Evolutionary conservation across 2,329 filamentous ascomycete species (phyloP), one percentile per base, ranked within the genome.

Genomic region (Achaetomium macrosporum): DNA sequence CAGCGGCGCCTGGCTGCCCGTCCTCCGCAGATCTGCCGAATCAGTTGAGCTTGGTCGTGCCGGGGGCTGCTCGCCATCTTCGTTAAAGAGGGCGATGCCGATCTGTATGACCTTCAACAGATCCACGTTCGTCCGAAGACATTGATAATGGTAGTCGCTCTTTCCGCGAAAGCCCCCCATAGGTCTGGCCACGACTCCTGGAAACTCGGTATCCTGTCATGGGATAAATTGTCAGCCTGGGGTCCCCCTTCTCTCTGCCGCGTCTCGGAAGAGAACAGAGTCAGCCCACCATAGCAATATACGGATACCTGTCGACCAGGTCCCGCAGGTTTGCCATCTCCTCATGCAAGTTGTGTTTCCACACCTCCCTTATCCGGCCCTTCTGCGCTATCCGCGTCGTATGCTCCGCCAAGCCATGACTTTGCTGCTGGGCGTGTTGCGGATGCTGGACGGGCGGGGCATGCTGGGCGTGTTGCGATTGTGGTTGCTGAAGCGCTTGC

Each of bases 101-200:
- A 99, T 86, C 69, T 99, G 93, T 59, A 99, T 97, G 61, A 97
- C 91, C 69, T 95, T 96, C 64, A 99, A 82, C 65, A 99, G 83
- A 67, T 99, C 93, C 65, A 99, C 93, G 67, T 99, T 99, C 63
- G 90, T 95, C 57, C 93, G 88, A 43, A 99, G 78, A 56, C 92
- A 97, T 75, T 99, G 93, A 72, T 99, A 99, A 69, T 99, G 93
- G 67, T 99, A 99, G 64, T 96, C 92, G 60, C 90, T 93, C 73
- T 96, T 97, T 54, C 88, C 93, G 55, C 87, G 83, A 69, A 99
- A 99, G 51, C 87, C 84, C 45, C 93, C 93, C 78, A 99, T 97
- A 2, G 93, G 93, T 61, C 93, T 83, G 25, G 92, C 90, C 49
- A 99, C 92, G 49, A 99, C 90, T 53, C 93, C 93, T n/a, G 93